These are phyloP conservation scores for Chara braunii DNA, from an alignment of 139 green algal genomes.

Conservation along the genomic window DNA sequence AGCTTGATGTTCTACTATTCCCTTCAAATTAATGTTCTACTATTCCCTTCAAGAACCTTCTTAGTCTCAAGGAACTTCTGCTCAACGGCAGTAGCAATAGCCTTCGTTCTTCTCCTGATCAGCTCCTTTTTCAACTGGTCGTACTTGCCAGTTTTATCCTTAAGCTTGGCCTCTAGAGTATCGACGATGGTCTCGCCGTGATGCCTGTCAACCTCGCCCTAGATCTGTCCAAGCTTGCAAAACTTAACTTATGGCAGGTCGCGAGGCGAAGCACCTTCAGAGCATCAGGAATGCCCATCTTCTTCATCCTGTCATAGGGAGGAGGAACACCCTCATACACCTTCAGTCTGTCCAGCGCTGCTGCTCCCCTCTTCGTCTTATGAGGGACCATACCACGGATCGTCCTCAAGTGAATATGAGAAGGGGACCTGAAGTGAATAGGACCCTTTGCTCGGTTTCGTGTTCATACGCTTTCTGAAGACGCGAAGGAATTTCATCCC, in stretches of 20 bases:
- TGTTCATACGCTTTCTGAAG: conserved; percentile 79
- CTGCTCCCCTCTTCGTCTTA: conserved; percentile 87
- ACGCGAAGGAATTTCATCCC: conserved; percentile 70
- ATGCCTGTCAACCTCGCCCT: conserved; percentile 91
- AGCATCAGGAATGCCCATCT: conserved; percentile 91
- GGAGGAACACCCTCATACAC: conserved; percentile 87
- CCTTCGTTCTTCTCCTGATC: conserved; percentile 10
- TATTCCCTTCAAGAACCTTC: no score
- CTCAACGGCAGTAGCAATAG: no score
- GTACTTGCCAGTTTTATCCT: conserved; percentile 57
- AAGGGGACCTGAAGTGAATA: conserved; percentile 87
- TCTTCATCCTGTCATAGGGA: conserved; percentile 85
- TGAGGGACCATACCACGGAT: conserved; percentile 93
- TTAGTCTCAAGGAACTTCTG: no score
- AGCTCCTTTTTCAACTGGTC: conserved; percentile 50
- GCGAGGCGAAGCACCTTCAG: conserved; percentile 89
- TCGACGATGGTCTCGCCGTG: conserved; percentile 61
- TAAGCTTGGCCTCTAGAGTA: conserved; percentile 88
- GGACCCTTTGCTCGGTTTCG: conserved; percentile 83
- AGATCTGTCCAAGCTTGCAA: conserved; percentile 79
- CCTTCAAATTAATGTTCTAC: no score
- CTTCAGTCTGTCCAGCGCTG: conserved; percentile 92
- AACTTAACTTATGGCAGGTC: conserved; percentile 84
- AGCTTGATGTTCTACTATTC: no score
- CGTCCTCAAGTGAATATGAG: conserved; percentile 83